Evolutionary conservation across 345 rosid genomes (phyloP), one percentile per base, ranked within the genome.

Genomic region (Passiflora organensis): DNA sequence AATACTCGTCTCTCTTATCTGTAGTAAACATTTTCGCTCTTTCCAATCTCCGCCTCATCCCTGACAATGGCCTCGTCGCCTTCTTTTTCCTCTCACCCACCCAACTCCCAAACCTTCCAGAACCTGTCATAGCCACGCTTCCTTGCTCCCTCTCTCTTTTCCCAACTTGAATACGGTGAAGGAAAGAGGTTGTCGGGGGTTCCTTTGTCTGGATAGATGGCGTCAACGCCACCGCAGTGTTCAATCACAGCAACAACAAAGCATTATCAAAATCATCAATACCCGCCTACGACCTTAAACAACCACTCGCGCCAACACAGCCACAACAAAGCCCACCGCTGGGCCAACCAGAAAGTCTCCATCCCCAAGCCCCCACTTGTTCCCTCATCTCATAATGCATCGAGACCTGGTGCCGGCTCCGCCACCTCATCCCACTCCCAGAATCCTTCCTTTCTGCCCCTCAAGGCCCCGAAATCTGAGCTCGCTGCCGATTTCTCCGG

Each of bases 191-290:
- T 24, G 14, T 44, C 16, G 19, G 6, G n/a, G 32, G 21, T 32
- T 8, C 13, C 6, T 19, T 13, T 14, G 14, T 44, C 25, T 12
- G 9, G 16, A 14, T 18, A 65, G 87, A n/a, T 90, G 97, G 97
- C 97, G 62, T 83, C 97, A 13, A 90, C 94, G 64, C 86, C 97
- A 43, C 94, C 95, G 5, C 87, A 86, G 82, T 89, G 95, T 58
- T 82, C 89, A 22, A 75, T 88, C 76, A 74, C 94, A 4, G 68
- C 83, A 2, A 60, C 85, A 2, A 57, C 88, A 2, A 85, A 85
- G 55, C 83, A 85, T 13, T 77, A 80, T 58, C 91, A 78, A 43
- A 85, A 71, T 62, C 82, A 72, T 61, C 82, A 68, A 5, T 71
- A 79, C 52, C 79, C n/a, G n/a, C n/a, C n/a, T n/a, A n/a, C n/a